Conservation (phyloP, 1,139 yeast genomes). For the Suhomyces bribrorum region DNA sequence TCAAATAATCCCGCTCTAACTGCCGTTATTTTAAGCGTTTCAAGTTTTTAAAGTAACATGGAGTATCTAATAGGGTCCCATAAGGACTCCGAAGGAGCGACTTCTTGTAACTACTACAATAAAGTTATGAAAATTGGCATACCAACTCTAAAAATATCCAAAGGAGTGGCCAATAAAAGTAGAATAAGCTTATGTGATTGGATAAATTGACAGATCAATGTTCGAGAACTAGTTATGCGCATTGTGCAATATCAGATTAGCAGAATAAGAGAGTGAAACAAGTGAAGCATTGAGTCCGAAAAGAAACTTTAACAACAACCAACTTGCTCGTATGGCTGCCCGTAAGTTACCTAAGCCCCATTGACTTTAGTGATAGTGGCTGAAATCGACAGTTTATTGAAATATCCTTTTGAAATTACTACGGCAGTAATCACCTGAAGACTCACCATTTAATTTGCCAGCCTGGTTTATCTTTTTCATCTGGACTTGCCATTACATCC, state of each 20-base stretch:
- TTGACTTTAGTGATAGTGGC: too few species aligned
- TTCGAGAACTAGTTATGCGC: conserved; percentile 1
- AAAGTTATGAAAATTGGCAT: not conserved
- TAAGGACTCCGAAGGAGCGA: too few species aligned
- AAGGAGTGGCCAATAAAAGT: not conserved
- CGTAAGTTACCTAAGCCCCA: too few species aligned
- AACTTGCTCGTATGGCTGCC: too few species aligned
- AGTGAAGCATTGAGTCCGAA: not conserved
- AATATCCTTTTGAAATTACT: too few species aligned
- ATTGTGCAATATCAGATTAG: not conserved
- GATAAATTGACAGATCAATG: conserved; percentile 15
- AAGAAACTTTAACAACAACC: not conserved
- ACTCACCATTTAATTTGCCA: too few species aligned
- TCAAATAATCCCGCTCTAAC: too few species aligned
- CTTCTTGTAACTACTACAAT: not conserved
- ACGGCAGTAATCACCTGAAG: too few species aligned
- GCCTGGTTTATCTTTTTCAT: conserved; percentile 1
- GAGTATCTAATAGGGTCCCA: too few species aligned
- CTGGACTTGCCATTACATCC: not conserved
- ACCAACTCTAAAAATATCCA: not conserved
- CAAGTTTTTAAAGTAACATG: too few species aligned
- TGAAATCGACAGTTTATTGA: too few species aligned
- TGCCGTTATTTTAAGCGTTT: too few species aligned
- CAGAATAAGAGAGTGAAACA: not conserved
- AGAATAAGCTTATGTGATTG: conserved; percentile 19